These are phyloP conservation scores for Daucus carota DNA, from an alignment of 129 eudicot genomes.

Conservation along the genomic window DH1_v3.0 NC_030381.2:47948501-47949000, in stretches of 20 bases:
- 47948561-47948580: constrained; percentile 49
- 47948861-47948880: neutral
- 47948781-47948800: neutral
- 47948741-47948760: constrained; percentile 75
- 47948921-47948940: constrained; percentile 90
- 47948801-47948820: neutral
- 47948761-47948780: constrained; percentile 12
- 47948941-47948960: constrained; percentile 78
- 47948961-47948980: constrained; percentile 78
- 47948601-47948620: constrained; percentile 59
- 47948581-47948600: constrained; percentile 46
- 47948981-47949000: constrained; percentile 63
- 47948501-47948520: constrained; percentile 46
- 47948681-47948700: constrained; percentile 48
- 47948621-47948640: constrained; percentile 43
- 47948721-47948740: constrained; percentile 81
- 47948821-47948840: neutral
- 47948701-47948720: constrained; percentile 89
- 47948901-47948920: constrained; percentile 93
- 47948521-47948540: constrained; percentile 60
- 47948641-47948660: constrained; percentile 70
- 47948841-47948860: neutral
- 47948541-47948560: constrained; percentile 50
- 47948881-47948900: constrained; percentile 1
- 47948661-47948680: constrained; percentile 64